Evolutionary conservation across 106 monocot species (phyloP).

Genomic region (Dendrobium catenatum): DNA sequence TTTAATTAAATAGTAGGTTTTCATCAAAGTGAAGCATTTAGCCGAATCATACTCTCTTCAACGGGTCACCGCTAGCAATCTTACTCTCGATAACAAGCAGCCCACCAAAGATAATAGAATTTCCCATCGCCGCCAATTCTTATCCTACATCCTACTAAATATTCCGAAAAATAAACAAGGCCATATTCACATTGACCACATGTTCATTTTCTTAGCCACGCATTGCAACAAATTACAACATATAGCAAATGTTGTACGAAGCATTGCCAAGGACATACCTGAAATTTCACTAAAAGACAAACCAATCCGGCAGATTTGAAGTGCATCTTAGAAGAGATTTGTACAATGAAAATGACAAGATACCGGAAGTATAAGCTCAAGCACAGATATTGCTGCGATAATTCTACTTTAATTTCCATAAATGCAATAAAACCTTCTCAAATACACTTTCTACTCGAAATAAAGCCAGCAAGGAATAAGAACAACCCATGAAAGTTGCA

Average conservation of each 20-base stretch:
- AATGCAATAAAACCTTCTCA: not conserved
- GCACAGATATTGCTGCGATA: not conserved
- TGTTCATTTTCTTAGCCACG: not conserved
- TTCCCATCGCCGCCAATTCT: not conserved
- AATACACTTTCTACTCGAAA: not conserved
- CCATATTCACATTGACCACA: not conserved
- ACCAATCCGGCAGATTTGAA: not conserved
- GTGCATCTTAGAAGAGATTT: not conserved
- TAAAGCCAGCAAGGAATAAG: not conserved
- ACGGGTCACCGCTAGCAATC: too few relatives aligned
- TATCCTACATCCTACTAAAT: too few relatives aligned
- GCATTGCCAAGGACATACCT: not conserved
- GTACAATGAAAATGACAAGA: not conserved
- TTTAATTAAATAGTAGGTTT: too few relatives aligned
- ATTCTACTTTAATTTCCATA: not conserved
- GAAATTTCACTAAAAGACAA: slow-evolving; percentile 1
- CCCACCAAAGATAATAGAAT: not conserved
- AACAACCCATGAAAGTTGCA: not conserved
- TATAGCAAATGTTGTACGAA: not conserved
- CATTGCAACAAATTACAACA: not conserved
- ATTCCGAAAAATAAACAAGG: not conserved
- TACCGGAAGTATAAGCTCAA: too few relatives aligned
- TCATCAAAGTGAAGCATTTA: too few relatives aligned
- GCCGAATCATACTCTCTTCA: too few relatives aligned
- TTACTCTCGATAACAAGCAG: too few relatives aligned